phyloP scores from a whole-genome alignment of 768 basidiomycete genomes.

The Melanogaster broomeanus region DNA sequence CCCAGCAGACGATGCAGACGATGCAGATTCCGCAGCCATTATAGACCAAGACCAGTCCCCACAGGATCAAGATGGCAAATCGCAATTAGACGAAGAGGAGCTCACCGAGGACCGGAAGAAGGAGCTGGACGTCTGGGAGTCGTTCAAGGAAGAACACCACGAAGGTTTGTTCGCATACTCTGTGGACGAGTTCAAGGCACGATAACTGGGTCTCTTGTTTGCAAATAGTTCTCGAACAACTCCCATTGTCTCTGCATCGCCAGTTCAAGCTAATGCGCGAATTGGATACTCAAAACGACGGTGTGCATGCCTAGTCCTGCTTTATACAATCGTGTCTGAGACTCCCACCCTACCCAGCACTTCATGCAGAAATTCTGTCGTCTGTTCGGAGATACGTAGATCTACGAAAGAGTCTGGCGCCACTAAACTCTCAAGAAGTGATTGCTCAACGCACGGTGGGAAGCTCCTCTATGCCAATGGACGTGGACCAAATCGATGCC shows the following conservation, averaged over 20 bases:
- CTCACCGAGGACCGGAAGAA: constrained; percentile 39
- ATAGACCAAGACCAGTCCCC: constrained; percentile 13
- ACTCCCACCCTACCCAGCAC: constrained; percentile 30
- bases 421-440: not conserved
- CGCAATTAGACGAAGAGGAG: constrained; percentile 9
- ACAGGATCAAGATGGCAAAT: constrained; percentile 3
- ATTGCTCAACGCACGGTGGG: not conserved
- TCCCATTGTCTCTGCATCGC: constrained; percentile 74
- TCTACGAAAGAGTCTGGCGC: constrained; percentile 32
- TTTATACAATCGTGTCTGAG: not conserved
- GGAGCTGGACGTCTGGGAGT: constrained; percentile 70
- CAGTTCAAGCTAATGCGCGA: constrained; percentile 71
- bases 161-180: constrained; percentile 52
- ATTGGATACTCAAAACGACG: constrained; percentile 63
- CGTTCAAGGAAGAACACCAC: constrained; percentile 76
- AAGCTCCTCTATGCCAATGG: not conserved
- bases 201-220: not conserved
- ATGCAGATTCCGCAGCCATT: constrained; percentile 20
- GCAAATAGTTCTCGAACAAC: constrained; percentile 67
- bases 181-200: not conserved
- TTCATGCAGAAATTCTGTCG: constrained; percentile 42
- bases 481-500: not conserved
- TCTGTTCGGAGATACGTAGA: constrained; percentile 50
- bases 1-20: constrained; percentile 29
- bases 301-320: constrained; percentile 36